Evolutionary conservation across 305 asterid species (phyloP), one percentile per base, ranked within the genome.

Genomic region (Ajuga reptans): DNA sequence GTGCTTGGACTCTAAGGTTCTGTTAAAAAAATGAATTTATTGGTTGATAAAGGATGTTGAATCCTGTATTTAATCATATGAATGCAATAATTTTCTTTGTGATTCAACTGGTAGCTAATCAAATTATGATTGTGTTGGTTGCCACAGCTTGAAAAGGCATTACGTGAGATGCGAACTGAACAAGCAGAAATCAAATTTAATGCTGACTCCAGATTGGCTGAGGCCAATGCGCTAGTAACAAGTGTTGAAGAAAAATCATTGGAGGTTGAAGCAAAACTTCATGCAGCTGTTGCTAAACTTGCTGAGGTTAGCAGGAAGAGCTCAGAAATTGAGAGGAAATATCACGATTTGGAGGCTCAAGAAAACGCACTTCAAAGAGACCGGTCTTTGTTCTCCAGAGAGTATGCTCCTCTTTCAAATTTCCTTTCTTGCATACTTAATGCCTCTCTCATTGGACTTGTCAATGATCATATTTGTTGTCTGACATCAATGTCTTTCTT

Each of bases 271-370:
- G 89, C 91, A 15, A 88, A 89, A 78, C 56, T 86, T 74, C 91
- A 74, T 72, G 89, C 96, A 17, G 96, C 90, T 66, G 98, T 89
- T 70, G 89, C 95, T 65, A 91, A 89, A 82, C 85, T 88, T 77
- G 96, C 99, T 54, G 99, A 92, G 79, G 85, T 87, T 75, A 87
- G 85, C 80, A 84, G 92, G 77, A 91, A 89, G 84, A 82, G 84
- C 78, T 83, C 95, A 34, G 99, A 88, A 78, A 62, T 89, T 17
- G 96, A 94, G 76, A 86, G 93, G 82, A 94, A 80, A 77, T 79
- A 79, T 61, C 82, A 78, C 36, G 97, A 87, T 64, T 68, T 91
- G 76, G 89, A 78, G 64, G 78, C 87, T 73, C 96, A 89, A 80
- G 99, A 94, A 80, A 88, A 82, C 73, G 53, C 87, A 15, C 89